Evolutionary conservation across 441 rosid genomes (phyloP), one percentile per base, ranked within the genome.

Genomic region (Geranium incanum): DNA sequence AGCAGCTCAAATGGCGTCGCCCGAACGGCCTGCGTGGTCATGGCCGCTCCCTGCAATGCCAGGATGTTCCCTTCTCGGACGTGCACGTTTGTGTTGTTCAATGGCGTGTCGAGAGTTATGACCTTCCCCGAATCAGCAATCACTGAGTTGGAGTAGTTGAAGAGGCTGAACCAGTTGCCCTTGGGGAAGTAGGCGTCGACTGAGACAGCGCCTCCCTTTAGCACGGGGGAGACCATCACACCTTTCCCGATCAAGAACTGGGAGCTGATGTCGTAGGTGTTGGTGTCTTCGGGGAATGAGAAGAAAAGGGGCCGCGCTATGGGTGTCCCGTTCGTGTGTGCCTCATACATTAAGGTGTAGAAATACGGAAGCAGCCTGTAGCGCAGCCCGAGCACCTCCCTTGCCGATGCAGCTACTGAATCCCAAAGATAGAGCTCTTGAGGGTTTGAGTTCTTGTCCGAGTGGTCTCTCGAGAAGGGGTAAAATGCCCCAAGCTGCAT

Each of bases 361-460:
- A 82, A 77, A 80, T 85, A 77, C 3, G 95, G 93, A 38, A 89
- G 90, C 3, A 92, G 72, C 59, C 77, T 80, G 70, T 85, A 88
- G 4, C 95, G 87, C 21, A 91, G 88, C 16, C 92, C 84, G 0
- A 91, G 84, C 68, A 83, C 92, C 69, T 87, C 81, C 75, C 81
- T 86, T 1, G 93, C 93, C 3, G 89, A 68, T 39, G 85, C 72
- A 23, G 89, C 92, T 3, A 91, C 95, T 0, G 95, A 86, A 23
- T 89, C 93, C 93, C 93, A 89, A 0, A 86, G 69, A 77, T 85
- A 85, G n/a, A 89, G 87, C 77, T 89, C 95, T 79, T 82, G 88
- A 19, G 81, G 82, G 0, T 15, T 79, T 0, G 84, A 12, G 9
- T 5, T 0, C 0, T 1, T 71, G 0, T 18, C 76, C 0, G 88